phyloP scores from a whole-genome alignment of 805 yeast species.

The Myxozyma sirexii region DNA sequence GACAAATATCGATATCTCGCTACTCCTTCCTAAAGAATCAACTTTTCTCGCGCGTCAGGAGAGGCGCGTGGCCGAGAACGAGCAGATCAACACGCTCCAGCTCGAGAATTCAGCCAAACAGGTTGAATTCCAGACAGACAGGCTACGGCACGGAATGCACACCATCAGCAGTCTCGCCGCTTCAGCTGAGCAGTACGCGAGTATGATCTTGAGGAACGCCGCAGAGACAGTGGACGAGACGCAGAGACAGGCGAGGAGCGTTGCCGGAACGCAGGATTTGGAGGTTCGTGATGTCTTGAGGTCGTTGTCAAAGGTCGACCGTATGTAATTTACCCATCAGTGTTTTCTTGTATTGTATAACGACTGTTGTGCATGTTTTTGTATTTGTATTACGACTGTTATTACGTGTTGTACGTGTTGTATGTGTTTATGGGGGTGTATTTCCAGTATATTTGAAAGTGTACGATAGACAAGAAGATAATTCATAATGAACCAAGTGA shows the following conservation, averaged over 20 bases:
- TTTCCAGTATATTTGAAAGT: no score
- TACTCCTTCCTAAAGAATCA: conserved; percentile 28
- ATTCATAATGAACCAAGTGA: no score
- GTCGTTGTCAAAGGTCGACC: conserved; percentile 28
- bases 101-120: conserved; percentile 35
- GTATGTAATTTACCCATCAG: background rate
- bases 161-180: conserved; percentile 33
- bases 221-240: conserved; percentile 2
- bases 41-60: conserved; percentile 46
- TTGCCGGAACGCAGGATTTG: conserved; percentile 27
- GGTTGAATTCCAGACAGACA: conserved; percentile 30
- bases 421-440: no score
- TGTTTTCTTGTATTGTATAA: background rate
- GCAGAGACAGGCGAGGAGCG: conserved; percentile 10
- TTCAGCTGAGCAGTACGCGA: conserved; percentile 35
- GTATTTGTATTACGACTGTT: background rate
- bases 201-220: conserved; percentile 5
- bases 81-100: conserved; percentile 14
- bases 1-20: conserved; percentile 28
- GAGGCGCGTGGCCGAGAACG: conserved; percentile 31
- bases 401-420: background rate
- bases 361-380: background rate
- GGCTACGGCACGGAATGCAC: conserved; percentile 34
- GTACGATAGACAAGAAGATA: background rate
- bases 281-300: conserved; percentile 28